Evolutionary conservation across 129 eudicot genomes (phyloP), one percentile per base, ranked within the genome.

Genomic region (Helichrysum umbraculigerum): DNA sequence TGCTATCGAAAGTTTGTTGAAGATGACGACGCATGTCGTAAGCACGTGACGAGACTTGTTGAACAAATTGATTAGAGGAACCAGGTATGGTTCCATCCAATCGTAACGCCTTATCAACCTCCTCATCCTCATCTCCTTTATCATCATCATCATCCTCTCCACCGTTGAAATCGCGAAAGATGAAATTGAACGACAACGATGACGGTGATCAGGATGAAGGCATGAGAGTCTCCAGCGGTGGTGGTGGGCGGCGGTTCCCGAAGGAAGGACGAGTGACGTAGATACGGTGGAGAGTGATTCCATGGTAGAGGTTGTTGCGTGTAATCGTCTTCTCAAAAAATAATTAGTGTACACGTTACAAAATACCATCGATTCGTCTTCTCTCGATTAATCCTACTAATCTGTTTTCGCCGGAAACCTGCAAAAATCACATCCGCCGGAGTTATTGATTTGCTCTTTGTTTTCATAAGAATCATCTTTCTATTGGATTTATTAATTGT

Each of bases 21-120:
- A 93, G 98, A 81, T 88, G 84, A 54, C 98, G 85, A 29, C 98
- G 98, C 92, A 93, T 93, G 63, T 88, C 97, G 74, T 93, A 93
- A 35, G 98, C 98, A 80, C 97, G 96, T 5, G 98, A 93, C 16
- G 97, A 91, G 29, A 93, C 98, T 61, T 90, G 90, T 73, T 87
- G 81, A 28, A 94, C 91, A 60, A 94, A 94, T 87, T 83, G 93
- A 34, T 89, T 83, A 7, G 98, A 91, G 72, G 85, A 88, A 32
- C 91, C 93, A 7, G 97, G 98, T 16, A 94, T 94, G 17, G 89
- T 83, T 44, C 98, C 98, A 65, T 94, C 98, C 83, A 94, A 81
- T 76, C 87, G 86, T 67, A 94, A 79, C 70, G 98, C 98, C 77
- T 76, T 84, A 54, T 94, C 93, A 79, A 94, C 78, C 79, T 88